Evolutionary conservation across 805 yeast genomes (phyloP).

Genomic region (Monosporozyma servazzii): DNA sequence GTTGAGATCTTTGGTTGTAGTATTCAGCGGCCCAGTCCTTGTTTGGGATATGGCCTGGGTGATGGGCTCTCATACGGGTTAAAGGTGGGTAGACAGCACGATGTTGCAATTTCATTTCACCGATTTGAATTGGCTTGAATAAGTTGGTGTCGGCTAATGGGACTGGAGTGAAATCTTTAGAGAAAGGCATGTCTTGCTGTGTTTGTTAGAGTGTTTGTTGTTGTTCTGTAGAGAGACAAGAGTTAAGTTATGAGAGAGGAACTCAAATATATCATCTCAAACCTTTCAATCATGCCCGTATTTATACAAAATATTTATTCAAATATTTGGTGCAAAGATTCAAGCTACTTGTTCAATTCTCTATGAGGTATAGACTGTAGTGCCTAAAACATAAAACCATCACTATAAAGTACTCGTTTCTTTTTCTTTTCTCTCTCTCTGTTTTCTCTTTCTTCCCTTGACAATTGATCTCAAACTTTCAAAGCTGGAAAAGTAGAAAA

Average conservation of each 20-base stretch:
- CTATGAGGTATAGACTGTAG: too few species aligned
- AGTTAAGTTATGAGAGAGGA: background rate
- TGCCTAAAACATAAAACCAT: too few species aligned
- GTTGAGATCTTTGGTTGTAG: constrained; percentile 45
- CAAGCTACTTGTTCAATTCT: too few species aligned
- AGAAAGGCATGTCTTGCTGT: constrained; percentile 26
- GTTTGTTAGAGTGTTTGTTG: constrained; percentile 32
- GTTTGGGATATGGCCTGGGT: constrained; percentile 35
- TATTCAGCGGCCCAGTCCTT: constrained; percentile 39
- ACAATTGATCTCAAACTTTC: too few species aligned
- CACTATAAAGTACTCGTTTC: too few species aligned
- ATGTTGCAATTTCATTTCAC: constrained; percentile 30
- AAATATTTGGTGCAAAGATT: too few species aligned
- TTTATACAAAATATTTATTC: too few species aligned
- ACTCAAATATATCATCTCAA: too few species aligned
- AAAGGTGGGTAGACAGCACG: constrained; percentile 38
- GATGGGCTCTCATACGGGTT: constrained; percentile 35
- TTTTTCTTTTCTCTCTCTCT: too few species aligned
- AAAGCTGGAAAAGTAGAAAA: too few species aligned
- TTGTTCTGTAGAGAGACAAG: constrained; percentile 14
- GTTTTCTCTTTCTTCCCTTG: too few species aligned
- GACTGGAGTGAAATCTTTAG: constrained; percentile 20
- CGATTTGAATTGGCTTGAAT: constrained; percentile 40
- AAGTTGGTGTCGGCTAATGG: constrained; percentile 30
- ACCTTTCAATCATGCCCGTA: too few species aligned